phyloP scores from a whole-genome alignment of 306 rosid species.

The Fragaria iinumae region DNA sequence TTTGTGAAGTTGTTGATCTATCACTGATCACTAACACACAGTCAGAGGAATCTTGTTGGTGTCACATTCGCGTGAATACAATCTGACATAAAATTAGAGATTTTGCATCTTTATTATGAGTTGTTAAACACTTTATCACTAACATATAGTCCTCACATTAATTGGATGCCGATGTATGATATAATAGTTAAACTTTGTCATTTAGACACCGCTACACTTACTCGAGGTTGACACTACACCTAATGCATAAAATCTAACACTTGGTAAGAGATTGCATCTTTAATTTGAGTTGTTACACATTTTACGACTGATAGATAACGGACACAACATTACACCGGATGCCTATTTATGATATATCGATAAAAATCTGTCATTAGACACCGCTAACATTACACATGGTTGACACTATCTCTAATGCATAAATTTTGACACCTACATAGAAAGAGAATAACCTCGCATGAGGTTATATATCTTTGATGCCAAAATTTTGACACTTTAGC shows the following conservation, averaged over 20 bases:
- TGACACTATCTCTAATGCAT: too few relatives aligned
- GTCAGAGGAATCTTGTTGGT: not conserved
- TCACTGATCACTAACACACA: not conserved
- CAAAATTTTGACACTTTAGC: too few relatives aligned
- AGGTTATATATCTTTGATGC: too few relatives aligned
- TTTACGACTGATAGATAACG: not conserved
- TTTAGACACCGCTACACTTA: not conserved
- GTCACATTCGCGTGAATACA: not conserved
- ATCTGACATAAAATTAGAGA: not conserved
- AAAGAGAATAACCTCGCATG: too few relatives aligned
- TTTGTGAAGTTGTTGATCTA: not conserved
- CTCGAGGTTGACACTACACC: not conserved
- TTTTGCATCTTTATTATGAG: not conserved
- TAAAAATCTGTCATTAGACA: too few relatives aligned
- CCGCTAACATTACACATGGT: not conserved
- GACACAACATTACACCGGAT: not conserved
- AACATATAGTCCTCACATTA: not conserved
- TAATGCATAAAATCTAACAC: not conserved
- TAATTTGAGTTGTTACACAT: not conserved
- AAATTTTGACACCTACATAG: too few relatives aligned
- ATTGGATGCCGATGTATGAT: not conserved
- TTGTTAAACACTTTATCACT: not conserved
- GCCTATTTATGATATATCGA: not conserved
- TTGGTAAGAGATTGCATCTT: not conserved
- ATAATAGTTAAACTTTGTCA: not conserved